Evolutionary conservation across 2,329 filamentous ascomycete genomes (phyloP), one percentile per base, ranked within the genome.

Genomic region (Zalaria sp.): DNA sequence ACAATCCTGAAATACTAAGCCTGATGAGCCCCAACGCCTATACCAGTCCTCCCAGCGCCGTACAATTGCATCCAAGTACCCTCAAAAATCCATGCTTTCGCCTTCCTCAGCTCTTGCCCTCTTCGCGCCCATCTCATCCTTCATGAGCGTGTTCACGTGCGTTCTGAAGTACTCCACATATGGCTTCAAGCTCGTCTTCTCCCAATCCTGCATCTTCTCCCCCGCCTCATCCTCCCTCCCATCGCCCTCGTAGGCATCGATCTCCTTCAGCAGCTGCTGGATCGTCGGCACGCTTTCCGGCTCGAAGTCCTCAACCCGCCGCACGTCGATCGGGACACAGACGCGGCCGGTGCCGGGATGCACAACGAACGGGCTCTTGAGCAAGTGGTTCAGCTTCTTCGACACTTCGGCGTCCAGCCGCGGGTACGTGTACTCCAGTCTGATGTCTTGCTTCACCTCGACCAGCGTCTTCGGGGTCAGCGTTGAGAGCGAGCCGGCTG

Each of bases 361-460:
- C 32, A 98, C 81, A 46, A 95, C 89, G 56, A 98, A 98, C 0
- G 91, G 91, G 47, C 81, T 88, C 61, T 98, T 98, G 52, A 98
- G 79, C 72, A 98, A 77, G 72, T 98, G 91, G 66, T 95, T 96
- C 43, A 93, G 77, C 60, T 95, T 94, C 70, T 96, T 96, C 57
- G 83, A 91, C 58, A 98, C 91, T 62, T 94, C 87, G 47, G 91
- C 88, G 69, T 98, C 91, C 42, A 98, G 82, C 34, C 91, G 81
- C 3, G 91, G 91, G 62, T 98, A 98, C 5, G 91, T 95, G 65
- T 98, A 96, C 64, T 98, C 91, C 27, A 98, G 75, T 3, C 96
- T 80, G 47, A 98, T 83, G 57, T 96, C 91, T 60, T 95, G 87
- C 64, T 95, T 96, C 25, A 87, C 86, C 54, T 95, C 85, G 5